Evolutionary conservation across 257 asterid genomes (phyloP).

Genomic region (Capsicum rhomboideum): DNA sequence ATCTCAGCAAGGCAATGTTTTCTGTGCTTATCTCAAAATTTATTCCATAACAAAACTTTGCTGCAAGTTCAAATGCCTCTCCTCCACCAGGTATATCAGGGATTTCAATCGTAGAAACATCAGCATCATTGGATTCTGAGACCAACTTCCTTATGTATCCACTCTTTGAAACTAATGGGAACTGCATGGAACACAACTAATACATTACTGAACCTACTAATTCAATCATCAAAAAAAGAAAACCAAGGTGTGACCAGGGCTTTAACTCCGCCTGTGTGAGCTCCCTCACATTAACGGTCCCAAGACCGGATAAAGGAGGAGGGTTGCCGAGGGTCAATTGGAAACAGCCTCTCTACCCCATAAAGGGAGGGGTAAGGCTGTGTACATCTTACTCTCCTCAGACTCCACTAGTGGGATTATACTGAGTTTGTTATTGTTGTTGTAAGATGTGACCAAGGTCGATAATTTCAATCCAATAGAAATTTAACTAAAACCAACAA

Average conservation of each 20-base stretch:
- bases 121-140: constrained; percentile 41
- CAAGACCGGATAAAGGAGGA: neutral
- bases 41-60: constrained; percentile 82
- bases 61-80: constrained; percentile 77
- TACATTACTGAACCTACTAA: neutral
- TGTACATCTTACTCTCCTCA: neutral
- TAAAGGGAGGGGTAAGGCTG: neutral
- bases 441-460: neutral
- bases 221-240: neutral
- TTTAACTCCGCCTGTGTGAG: neutral
- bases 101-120: constrained; percentile 37
- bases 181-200: constrained; percentile 27
- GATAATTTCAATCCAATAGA: neutral
- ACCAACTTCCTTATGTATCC: constrained; percentile 58
- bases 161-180: constrained; percentile 77
- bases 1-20: constrained; percentile 68
- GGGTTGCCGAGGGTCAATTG: neutral
- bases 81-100: constrained; percentile 78
- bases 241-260: neutral
- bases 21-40: constrained; percentile 64
- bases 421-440: neutral
- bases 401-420: neutral
- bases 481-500: neutral
- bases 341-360: neutral
- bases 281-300: neutral